Base-by-base conservation (phyloP, 1,284 basidiomycete species). In the Ceratobasidium sp. region DNA sequence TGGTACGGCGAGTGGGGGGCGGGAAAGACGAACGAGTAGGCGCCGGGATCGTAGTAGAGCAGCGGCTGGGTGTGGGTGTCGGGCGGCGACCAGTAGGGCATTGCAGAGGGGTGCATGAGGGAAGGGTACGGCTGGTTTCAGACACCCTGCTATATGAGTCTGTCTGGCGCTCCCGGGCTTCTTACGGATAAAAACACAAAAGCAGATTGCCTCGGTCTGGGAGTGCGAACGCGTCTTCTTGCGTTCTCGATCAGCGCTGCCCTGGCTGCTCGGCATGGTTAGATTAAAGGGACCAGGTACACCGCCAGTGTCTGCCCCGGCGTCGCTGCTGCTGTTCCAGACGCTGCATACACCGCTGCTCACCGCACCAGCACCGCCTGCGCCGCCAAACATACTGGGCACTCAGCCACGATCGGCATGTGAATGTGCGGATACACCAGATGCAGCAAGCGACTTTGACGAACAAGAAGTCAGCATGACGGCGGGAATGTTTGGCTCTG, bases 51-150 rank as follows among this genome's bases (percentile, higher is more conserved):
- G 51, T 68, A 68, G 51, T 68, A 68, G 13, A 54, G 6, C 51
- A 68, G 27, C 29, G 51, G 63, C 29, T 56, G 16, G 7, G 54
- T 39, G 48, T 66, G 64, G 29, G 48, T 6, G 34, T 68, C 65
- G 65, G 65, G 51, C n/a, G 65, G 65, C n/a, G 65, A 68, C 65
- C 65, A 68, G 65, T 68, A 68, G 2, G 63, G 63, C 49, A 68
- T 68, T 14, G 65, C 4, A 31, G 46, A 31, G 14, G 51, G 27
- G 48, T 41, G 62, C 39, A 64, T 64, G 39, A 64, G 62, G 43
- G 22, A 22, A 3, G 8, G 37, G 29, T 64, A 48, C 39, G 62
- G 6, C 58, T 37, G 39, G 39, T 34, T 37, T 34, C 58, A 39
- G 48, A 51, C 48, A 5, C 16, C 48, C 6, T n/a, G 48, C 48